Evolutionary conservation across 148 eudicot genomes (phyloP).

Genomic region (Diospyros kaki): DNA sequence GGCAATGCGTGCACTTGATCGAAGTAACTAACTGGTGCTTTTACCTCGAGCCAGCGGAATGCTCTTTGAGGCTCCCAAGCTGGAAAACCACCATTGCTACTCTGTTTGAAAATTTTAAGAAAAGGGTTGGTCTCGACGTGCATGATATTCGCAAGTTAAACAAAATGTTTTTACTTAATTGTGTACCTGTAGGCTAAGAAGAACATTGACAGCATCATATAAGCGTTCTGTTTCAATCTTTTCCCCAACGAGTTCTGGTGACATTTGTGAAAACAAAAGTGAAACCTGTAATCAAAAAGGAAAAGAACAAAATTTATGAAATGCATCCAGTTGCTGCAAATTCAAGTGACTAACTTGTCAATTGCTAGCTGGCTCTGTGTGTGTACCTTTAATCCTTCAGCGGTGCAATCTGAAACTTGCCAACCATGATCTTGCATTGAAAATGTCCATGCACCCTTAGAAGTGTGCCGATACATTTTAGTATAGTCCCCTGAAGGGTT

Average conservation of each 20-base stretch:
- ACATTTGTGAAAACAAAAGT: constrained; percentile 45
- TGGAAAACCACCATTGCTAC: constrained; percentile 46
- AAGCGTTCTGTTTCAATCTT: constrained; percentile 33
- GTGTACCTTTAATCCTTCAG: constrained; percentile 60
- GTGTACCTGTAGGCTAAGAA: constrained; percentile 55
- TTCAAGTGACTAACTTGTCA: too few relatives aligned
- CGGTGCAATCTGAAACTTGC: constrained; percentile 75
- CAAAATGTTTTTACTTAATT: neutral
- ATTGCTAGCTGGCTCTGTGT: neutral
- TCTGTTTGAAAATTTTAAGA: constrained; percentile 22
- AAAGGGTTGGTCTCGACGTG: neutral
- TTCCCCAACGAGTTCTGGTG: constrained; percentile 43
- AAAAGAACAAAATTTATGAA: too few relatives aligned
- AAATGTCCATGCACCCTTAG: constrained; percentile 70
- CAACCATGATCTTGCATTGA: constrained; percentile 71
- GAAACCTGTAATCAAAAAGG: constrained; percentile 22
- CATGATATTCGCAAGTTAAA: neutral
- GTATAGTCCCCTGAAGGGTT: constrained; percentile 48
- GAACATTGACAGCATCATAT: constrained; percentile 60
- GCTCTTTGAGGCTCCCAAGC: constrained; percentile 59
- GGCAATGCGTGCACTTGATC: too few relatives aligned
- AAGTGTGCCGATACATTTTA: constrained; percentile 48
- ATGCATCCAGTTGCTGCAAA: too few relatives aligned
- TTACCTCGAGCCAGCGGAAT: constrained; percentile 52
- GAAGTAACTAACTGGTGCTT: neutral